A percentile compares a stretch with the other conserved stretches of the same genome.
Conservation (phyloP, 768 basidiomycete genomes). For the Serendipita sp. region DNA sequence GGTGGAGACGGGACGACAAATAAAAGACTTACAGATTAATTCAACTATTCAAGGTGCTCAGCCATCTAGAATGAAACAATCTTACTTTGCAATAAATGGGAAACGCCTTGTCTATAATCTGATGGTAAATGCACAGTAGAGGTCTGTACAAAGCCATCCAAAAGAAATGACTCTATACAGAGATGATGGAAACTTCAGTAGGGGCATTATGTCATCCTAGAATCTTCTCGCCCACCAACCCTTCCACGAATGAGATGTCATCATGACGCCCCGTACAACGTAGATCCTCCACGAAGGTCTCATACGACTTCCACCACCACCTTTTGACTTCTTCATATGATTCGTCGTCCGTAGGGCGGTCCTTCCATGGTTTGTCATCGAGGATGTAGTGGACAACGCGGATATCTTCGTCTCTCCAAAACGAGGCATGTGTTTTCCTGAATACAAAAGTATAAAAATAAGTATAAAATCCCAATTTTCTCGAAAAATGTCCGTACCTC, state of each 20-base stretch:
- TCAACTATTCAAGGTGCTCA: no score
- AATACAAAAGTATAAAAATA: not conserved
- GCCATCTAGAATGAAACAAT: no score
- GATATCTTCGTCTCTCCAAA: slow-evolving; percentile 80
- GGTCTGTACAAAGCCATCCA: no score
- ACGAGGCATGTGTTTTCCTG: slow-evolving; percentile 37
- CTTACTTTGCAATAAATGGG: not conserved
- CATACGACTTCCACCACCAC: slow-evolving; percentile 75
- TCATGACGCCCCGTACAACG: not conserved
- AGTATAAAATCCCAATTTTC: not conserved
- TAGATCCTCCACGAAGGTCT: slow-evolving; percentile 18
- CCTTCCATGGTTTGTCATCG: slow-evolving; percentile 72
- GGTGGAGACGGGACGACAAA: no score
- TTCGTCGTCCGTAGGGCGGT: slow-evolving; percentile 27
- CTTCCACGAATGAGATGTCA: not conserved
- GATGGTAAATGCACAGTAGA: no score
- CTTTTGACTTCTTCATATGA: slow-evolving; percentile 36
- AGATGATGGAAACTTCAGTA: not conserved
- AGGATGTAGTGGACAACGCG: slow-evolving; percentile 80
- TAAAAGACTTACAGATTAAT: no score
- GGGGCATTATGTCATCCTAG: not conserved
- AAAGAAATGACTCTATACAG: no score
- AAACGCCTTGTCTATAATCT: not conserved
- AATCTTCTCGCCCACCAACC: not conserved
- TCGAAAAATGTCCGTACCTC: slow-evolving; percentile 18